Evolutionary conservation across 129 eudicot species (phyloP), one percentile per base, ranked within the genome.

Genomic region (Pittosporum tobira): DNA sequence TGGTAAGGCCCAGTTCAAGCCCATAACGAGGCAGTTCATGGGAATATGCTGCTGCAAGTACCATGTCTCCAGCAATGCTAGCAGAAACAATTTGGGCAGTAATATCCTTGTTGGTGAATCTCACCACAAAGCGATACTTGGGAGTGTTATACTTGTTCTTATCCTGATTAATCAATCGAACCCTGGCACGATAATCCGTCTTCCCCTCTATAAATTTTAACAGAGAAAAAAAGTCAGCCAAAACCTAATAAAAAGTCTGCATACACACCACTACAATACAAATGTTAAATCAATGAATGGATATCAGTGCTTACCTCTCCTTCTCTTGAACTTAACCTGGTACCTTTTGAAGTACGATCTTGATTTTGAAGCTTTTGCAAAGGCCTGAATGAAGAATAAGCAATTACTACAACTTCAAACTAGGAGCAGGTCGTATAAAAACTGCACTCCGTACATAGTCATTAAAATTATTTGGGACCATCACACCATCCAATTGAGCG

Each of bases 141-240:
- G 95, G 95, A 4, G 98, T 88, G 76, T 88, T 88, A 73, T 89
- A 89, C 72, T 89, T 89, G 70, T 89, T 89, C 56, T 89, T 89
- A 73, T 89, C 97, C 64, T 89, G 95, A 25, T 89, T 89, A 19
- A 89, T 89, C 73, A 89, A 51, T 2, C 95, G 89, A 43, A 73
- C 71, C 65, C 95, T 91, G 13, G 95, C 98, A 31, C 98, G 82
- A 57, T 91, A 91, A 56, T 91, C 98, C 2, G 98, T 91, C 73
- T 86, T 91, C 2, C 98, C 98, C 85, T 83, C 98, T 86, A 64
- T 36, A 65, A 3, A 19, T 43, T 26, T 2, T 5, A n/a, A 1
- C 8, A 59, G 45, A 64, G 1, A 9, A 64, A 1, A 9, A 54
- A 9, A 57, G 40, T 12, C 5, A 42, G 2, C 28, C 18, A 4